Evolutionary conservation across 2,329 filamentous ascomycete species (phyloP).

Genomic region (Mycocentrospora acerina): DNA sequence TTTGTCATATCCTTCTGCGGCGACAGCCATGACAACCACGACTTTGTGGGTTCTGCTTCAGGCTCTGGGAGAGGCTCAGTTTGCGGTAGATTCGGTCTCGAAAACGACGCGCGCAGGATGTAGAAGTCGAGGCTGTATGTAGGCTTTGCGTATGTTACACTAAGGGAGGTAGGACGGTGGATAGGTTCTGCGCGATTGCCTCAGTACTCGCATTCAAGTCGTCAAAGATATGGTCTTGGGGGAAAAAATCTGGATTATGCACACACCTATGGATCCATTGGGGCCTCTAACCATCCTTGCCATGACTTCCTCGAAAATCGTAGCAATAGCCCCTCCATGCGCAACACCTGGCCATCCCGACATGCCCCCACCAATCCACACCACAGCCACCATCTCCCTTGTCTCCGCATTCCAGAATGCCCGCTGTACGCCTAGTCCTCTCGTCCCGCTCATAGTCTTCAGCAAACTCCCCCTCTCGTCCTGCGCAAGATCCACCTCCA

Average conservation of each 20-base stretch:
- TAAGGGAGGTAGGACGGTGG: conserved; percentile 41
- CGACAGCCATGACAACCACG: conserved; percentile 32
- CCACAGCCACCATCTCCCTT: conserved; percentile 61
- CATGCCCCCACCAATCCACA: conserved; percentile 66
- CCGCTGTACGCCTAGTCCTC: conserved; percentile 54
- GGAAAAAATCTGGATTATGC: not conserved
- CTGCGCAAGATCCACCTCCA: conserved; percentile 32
- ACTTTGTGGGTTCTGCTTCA: conserved; percentile 28
- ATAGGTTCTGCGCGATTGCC: conserved; percentile 21
- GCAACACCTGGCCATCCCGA: conserved; percentile 71
- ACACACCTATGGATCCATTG: conserved; percentile 28
- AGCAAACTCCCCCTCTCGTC: conserved; percentile 28
- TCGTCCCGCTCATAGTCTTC: conserved; percentile 37
- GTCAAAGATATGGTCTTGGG: not conserved
- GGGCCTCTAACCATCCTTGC: conserved; percentile 64
- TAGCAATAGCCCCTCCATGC: conserved; percentile 71
- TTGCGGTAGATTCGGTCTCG: conserved; percentile 27
- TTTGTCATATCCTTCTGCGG: conserved; percentile 45
- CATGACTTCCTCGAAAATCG: conserved; percentile 68
- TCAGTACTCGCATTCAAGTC: conserved; percentile 1
- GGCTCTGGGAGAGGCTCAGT: conserved; percentile 25
- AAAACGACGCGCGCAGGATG: conserved; percentile 55
- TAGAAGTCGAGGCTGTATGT: conserved; percentile 65
- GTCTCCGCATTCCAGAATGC: conserved; percentile 64
- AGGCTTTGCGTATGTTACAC: conserved; percentile 63